Conservation (phyloP, 192 early-diverging fungal genomes). For the Rhizophagus clarus region DNA sequence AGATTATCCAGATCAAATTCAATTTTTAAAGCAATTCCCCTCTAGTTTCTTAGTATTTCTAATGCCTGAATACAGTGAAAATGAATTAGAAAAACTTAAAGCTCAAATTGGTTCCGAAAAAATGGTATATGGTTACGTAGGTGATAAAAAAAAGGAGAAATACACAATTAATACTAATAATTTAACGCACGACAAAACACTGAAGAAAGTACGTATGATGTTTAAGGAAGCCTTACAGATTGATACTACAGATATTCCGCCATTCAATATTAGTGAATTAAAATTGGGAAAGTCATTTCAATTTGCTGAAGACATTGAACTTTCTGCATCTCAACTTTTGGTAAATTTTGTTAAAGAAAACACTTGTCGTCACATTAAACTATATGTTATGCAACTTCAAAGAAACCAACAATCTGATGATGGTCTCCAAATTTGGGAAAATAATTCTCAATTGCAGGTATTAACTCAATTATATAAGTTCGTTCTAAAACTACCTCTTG, state of each 20-base stretch:
- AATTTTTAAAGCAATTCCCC: slow-evolving; percentile 25
- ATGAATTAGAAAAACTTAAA: neutral
- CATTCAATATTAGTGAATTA: neutral
- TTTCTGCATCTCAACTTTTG: neutral
- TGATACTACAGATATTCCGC: neutral
- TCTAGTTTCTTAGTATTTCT: slow-evolving; percentile 27
- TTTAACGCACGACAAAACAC: slow-evolving; percentile 19
- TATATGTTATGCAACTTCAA: slow-evolving; percentile 28
- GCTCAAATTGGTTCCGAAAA: neutral
- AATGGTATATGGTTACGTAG: neutral
- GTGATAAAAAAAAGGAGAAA: neutral
- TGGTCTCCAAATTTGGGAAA: slow-evolving; percentile 19
- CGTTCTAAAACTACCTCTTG: slow-evolving; percentile 10
- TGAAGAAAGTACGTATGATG: slow-evolving; percentile 25
- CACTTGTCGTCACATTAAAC: slow-evolving; percentile 18
- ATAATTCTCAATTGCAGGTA: slow-evolving; percentile 2
- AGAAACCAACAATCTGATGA: neutral
- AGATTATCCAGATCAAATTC: slow-evolving; percentile 27
- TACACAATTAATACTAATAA: neutral
- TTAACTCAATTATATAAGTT: neutral
- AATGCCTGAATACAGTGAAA: slow-evolving; percentile 19
- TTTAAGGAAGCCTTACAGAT: slow-evolving; percentile 17
- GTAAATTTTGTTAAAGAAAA: slow-evolving; percentile 23
- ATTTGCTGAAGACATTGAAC: slow-evolving; percentile 16
- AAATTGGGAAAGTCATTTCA: neutral